A percentile compares a stretch with the other conserved stretches of the same genome.
Conservation (phyloP, 495 filamentous ascomycete genomes). For the Daldinia grandis region DNA sequence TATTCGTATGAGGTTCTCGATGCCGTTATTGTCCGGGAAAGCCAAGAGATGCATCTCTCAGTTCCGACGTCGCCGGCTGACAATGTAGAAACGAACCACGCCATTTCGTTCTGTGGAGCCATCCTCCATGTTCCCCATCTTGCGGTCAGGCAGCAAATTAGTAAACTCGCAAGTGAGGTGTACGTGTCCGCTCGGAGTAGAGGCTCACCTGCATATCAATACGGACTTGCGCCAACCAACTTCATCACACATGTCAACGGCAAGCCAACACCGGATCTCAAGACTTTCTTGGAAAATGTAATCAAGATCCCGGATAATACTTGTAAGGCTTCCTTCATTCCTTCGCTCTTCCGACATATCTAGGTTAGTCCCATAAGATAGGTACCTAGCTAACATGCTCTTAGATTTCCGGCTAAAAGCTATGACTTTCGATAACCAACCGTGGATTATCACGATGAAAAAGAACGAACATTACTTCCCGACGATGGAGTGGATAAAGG, state of each 20-base stretch:
- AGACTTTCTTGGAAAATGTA: conserved; percentile 78
- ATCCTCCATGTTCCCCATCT: conserved; percentile 93
- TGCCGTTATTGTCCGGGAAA: conserved; percentile 85
- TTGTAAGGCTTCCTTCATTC: conserved; percentile 57
- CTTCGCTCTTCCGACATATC: conserved; percentile 7
- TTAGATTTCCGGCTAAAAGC: conserved; percentile 89
- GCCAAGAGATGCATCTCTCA: conserved; percentile 77
- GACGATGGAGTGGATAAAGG: conserved; percentile 86
- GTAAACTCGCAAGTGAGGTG: conserved; percentile 94
- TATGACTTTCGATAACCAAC: conserved; percentile 96
- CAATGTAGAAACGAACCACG: conserved; percentile 90
- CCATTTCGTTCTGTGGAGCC: conserved; percentile 94
- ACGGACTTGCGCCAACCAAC: conserved; percentile 92
- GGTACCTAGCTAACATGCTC: conserved; percentile 27
- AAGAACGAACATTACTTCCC: conserved; percentile 99
- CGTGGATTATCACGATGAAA: conserved; percentile 99
- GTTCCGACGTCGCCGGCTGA: conserved; percentile 88
- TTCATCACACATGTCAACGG: conserved; percentile 97
- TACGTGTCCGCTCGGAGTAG: conserved; percentile 89
- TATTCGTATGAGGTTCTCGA: conserved; percentile 87
- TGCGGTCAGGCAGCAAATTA: conserved; percentile 96
- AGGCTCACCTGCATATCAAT: conserved; percentile 90
- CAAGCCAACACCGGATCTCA: conserved; percentile 79
- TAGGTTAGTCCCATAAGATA: background rate
- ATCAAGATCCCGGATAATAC: conserved; percentile 93